Conservation (phyloP, 805 yeast species). For the Pichia thaimueangensis region DNA sequence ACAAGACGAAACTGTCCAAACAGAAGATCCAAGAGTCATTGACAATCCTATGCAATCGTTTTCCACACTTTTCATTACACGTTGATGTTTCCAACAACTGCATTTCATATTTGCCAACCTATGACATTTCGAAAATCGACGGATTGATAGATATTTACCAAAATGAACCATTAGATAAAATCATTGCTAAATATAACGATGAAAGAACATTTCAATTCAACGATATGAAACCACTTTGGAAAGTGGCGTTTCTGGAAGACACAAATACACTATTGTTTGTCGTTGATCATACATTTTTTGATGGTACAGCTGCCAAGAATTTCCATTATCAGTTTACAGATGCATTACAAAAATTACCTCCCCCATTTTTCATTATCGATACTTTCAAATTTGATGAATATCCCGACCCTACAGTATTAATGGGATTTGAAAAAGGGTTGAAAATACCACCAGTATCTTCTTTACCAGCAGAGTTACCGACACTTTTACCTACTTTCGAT, state of each 20-base stretch:
- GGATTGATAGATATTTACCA: not conserved
- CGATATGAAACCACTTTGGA: conserved; percentile 10
- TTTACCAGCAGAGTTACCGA: not conserved
- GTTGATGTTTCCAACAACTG: conserved; percentile 1
- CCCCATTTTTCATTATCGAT: not conserved
- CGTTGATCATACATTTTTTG: conserved; percentile 10
- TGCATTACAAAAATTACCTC: not conserved
- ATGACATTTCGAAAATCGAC: not conserved
- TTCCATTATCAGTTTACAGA: conserved; percentile 7
- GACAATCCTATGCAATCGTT: conserved; percentile 2
- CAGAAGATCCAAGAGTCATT: not conserved
- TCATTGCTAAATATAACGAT: no score
- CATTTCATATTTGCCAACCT: not conserved
- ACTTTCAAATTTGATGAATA: not conserved
- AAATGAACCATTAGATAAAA: no score
- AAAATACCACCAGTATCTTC: not conserved
- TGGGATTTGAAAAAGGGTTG: not conserved
- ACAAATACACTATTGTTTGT: conserved; percentile 9
- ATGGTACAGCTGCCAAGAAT: conserved; percentile 13
- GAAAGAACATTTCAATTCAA: conserved; percentile 2
- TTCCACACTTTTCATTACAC: conserved; percentile 11
- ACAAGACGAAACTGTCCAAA: not conserved
- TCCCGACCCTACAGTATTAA: conserved; percentile 8
- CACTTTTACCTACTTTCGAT: not conserved
- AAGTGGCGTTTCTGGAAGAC: conserved; percentile 2